Base-by-base conservation (phyloP, 108 stramenopile species). In the Skeletonema grethae region DNA sequence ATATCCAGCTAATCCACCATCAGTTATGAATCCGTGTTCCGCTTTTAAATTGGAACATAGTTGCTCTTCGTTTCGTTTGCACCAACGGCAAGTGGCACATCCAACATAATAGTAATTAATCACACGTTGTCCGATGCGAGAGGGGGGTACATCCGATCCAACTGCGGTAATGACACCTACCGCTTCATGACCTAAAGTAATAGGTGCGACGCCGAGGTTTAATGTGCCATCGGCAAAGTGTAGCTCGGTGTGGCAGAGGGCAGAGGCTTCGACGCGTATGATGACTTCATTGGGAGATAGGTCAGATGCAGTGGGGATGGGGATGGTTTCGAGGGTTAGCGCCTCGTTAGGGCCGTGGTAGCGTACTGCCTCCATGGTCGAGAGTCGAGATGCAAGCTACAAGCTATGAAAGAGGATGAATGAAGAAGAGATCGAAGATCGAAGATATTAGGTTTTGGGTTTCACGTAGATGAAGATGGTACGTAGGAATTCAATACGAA, bases 71-170 rank as follows among this genome's bases (percentile, higher is more conserved):
- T 61, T 61, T 24, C 43, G 11, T 18, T 28, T 13, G 34, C 69
- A 70, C 69, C 69, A 70, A 12, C 69, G 63, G 63, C 69, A 70
- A 63, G 6, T 24, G 16, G 62, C 32, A 38, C 69, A 70, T 46
- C 69, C 69, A 4, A 64, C 69, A 13, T 70, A 70, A 12, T 70
- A 70, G 35, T 70, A 70, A n/a, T 29, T 28, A 30, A 70, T 60
- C 12, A 70, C 69, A 20, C 69, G 63, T 46, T 70, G 15, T 15
- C 69, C 69, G 0, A 70, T 20, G 5, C 69, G 63, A 25, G 16
- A 12, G 15, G 56, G 13, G 13, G 57, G 5, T 20, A 64, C 38
- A 13, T 63, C 16, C 7, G 62, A 64, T 18, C 35, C 63, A 32
- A 41, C 29, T 11, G 24, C 39, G 18, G 69, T 65, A 11, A 70